Percentiles rank a stretch among this genome's conserved stretches.
Conservation (phyloP, 495 filamentous ascomycete species). For the Aspergillus heteromorphus region DNA sequence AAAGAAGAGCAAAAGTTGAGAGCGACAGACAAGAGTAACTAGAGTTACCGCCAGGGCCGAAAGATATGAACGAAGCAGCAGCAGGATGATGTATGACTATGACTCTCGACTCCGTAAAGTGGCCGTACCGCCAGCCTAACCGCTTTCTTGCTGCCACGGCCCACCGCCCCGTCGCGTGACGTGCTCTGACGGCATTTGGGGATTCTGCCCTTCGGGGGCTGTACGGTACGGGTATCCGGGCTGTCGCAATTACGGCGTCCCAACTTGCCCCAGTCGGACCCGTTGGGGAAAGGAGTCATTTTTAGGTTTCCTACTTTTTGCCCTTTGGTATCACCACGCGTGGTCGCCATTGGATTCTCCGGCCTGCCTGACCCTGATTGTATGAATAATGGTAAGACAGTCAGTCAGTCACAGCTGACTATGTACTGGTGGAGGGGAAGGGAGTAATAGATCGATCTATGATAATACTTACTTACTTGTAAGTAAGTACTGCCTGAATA, state of each 20-base stretch:
- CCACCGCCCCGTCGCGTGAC: slow-evolving; percentile 38
- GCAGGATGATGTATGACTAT: slow-evolving; percentile 37
- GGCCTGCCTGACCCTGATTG: not conserved
- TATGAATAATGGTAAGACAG: not conserved
- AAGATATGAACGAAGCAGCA: slow-evolving; percentile 20
- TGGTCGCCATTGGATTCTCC: not conserved
- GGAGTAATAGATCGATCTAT: not conserved
- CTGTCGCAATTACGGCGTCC: too few relatives aligned
- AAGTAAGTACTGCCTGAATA: not conserved
- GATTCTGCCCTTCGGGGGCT: slow-evolving; percentile 16
- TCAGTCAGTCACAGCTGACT: not conserved
- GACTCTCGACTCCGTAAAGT: slow-evolving; percentile 8
- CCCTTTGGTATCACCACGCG: not conserved
- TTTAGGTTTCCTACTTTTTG: slow-evolving; percentile 6
- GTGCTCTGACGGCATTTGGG: slow-evolving; percentile 33
- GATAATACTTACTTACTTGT: too few relatives aligned
- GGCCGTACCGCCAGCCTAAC: slow-evolving; percentile 20
- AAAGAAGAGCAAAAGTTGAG: not conserved
- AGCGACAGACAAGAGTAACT: not conserved
- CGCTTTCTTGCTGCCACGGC: slow-evolving; percentile 38
- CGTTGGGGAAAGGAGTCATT: not conserved
- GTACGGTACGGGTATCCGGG: slow-evolving; percentile 19
- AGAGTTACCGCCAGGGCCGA: slow-evolving; percentile 1
- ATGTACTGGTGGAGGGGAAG: not conserved
- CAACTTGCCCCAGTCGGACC: not conserved